These are phyloP conservation scores for Talaromyces sp. DNA, from an alignment of 2,329 filamentous ascomycete genomes.

Conservation along the genomic window DNA sequence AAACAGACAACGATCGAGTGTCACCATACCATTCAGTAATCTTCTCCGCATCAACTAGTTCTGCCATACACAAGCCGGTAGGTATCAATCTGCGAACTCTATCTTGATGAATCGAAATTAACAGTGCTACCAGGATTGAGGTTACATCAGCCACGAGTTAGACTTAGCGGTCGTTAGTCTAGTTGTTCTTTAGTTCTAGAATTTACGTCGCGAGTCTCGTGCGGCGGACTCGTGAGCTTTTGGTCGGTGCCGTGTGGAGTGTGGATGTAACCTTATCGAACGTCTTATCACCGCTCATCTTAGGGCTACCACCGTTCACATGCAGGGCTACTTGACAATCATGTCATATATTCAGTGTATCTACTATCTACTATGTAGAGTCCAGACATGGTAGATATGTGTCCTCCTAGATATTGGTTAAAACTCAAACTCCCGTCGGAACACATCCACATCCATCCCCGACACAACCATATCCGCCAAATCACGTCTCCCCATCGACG, in stretches of 20 bases:
- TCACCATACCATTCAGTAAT: background rate
- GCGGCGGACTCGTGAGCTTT: background rate
- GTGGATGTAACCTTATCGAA: slow-evolving; percentile 1
- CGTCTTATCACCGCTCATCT: background rate
- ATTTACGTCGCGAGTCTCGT: background rate
- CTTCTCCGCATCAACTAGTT: background rate
- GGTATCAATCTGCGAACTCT: background rate
- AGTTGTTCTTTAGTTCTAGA: background rate
- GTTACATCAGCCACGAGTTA: slow-evolving; percentile 8
- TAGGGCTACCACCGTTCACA: background rate
- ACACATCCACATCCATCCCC: slow-evolving; percentile 85
- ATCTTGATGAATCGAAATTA: background rate
- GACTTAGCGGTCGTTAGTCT: background rate
- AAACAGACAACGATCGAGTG: background rate
- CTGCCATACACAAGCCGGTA: background rate
- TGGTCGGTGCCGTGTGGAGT: background rate
- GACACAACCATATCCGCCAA: slow-evolving; percentile 81
- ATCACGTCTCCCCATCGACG: slow-evolving; percentile 87
- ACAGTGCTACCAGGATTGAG: background rate
- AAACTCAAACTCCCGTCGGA: slow-evolving; percentile 90
- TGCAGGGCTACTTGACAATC: background rate
- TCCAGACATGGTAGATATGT: too few relatives aligned
- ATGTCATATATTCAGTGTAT: background rate
- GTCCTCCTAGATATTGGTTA: slow-evolving; percentile 31
- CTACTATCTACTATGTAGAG: background rate